Percentiles rank a stretch among this genome's conserved stretches.
phyloP scores from a whole-genome alignment of 2,329 filamentous ascomycete genomes.

The Pseudogymnoascus sp. region DNA sequence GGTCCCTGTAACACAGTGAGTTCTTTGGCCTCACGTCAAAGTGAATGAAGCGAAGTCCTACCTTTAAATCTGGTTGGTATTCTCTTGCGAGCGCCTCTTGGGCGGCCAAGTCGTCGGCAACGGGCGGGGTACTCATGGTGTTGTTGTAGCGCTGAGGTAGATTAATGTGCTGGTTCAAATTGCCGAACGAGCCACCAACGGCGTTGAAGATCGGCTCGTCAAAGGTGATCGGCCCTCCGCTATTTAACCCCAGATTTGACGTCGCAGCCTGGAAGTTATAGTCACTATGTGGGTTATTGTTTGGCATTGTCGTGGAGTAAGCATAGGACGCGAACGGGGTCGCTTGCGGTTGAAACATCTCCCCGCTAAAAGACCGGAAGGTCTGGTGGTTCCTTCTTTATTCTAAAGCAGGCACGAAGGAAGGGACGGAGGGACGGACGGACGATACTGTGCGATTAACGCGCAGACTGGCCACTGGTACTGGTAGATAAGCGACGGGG shows the following conservation, averaged over 20 bases:
- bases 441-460: not conserved
- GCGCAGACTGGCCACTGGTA: not conserved
- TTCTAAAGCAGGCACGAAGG: not conserved
- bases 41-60: constrained; percentile 28
- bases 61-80: constrained; percentile 49
- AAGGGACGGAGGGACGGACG: not conserved
- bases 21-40: constrained; percentile 13
- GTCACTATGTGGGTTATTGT: constrained; percentile 2
- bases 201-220: constrained; percentile 9
- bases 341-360: constrained; percentile 5
- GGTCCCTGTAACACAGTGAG: constrained; percentile 55
- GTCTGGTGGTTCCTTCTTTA: not conserved
- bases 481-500: not conserved
- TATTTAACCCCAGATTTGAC: not conserved
- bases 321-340: not conserved
- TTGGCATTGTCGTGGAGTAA: not conserved
- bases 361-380: constrained; percentile 3
- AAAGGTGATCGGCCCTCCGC: constrained; percentile 8
- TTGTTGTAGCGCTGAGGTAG: constrained; percentile 10
- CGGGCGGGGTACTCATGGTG: constrained; percentile 19
- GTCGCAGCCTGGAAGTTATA: not conserved
- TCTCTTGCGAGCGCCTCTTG: constrained; percentile 53
- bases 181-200: constrained; percentile 4
- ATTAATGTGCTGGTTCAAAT: not conserved
- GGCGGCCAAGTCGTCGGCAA: constrained; percentile 30